Percentiles rank a stretch among this genome's conserved stretches.
Evolutionary conservation across 2,329 filamentous ascomycete genomes (phyloP).

Genomic region (Cladosporium sp.): DNA sequence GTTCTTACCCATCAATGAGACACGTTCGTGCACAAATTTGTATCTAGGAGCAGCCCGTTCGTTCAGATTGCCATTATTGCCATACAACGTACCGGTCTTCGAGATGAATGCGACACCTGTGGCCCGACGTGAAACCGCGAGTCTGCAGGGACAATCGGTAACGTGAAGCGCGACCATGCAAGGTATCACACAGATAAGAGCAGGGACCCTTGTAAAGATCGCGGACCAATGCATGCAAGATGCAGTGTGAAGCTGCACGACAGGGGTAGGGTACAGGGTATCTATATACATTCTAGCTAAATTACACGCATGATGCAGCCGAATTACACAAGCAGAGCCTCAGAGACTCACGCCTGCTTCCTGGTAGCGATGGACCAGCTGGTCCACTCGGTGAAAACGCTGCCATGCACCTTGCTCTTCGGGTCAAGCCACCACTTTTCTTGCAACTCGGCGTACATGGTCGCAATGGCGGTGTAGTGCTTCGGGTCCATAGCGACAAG

Average conservation of each 20-base stretch:
- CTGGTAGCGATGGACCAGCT: constrained; percentile 43
- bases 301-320: not conserved
- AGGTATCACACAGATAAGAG: not conserved
- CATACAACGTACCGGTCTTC: not conserved
- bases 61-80: not conserved
- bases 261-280: not conserved
- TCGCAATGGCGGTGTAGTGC: constrained; percentile 41
- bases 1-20: not conserved
- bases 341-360: constrained; percentile 22
- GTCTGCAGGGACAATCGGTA: not conserved
- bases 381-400: constrained; percentile 49
- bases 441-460: constrained; percentile 46
- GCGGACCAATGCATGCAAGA: not conserved
- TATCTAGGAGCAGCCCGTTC: not conserved
- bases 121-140: not conserved
- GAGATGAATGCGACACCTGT: not conserved
- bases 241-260: not conserved
- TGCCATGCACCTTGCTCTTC: constrained; percentile 44
- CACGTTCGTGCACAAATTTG: not conserved
- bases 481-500: constrained; percentile 53
- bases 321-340: not conserved
- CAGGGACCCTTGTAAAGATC: not conserved
- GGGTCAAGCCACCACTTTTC: constrained; percentile 46
- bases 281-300: not conserved
- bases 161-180: not conserved